phyloP scores from a whole-genome alignment of 208 protist species.

The Wallacemonas sp. region DNA sequence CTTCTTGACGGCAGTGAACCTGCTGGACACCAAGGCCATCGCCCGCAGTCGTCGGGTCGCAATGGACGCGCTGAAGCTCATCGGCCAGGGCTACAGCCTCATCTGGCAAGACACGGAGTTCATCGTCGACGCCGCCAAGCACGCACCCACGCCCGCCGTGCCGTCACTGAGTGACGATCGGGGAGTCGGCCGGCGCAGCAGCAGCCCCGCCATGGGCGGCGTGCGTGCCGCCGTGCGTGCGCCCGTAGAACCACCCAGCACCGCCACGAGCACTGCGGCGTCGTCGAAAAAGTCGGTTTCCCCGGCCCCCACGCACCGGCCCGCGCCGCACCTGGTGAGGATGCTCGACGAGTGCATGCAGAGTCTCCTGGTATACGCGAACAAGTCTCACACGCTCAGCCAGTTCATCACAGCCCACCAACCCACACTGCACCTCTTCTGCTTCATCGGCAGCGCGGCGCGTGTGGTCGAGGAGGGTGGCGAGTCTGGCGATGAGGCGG shows the following conservation, averaged over 20 bases:
- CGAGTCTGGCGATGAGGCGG: background rate
- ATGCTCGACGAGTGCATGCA: conserved; percentile 73
- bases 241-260: background rate
- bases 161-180: conserved; percentile 4
- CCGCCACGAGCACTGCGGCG: background rate
- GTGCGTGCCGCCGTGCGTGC: conserved; percentile 5
- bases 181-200: conserved; percentile 4
- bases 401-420: conserved; percentile 50
- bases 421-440: conserved; percentile 54
- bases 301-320: conserved; percentile 35
- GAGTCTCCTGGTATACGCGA: conserved; percentile 80
- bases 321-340: conserved; percentile 31
- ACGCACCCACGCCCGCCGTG: background rate
- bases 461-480: conserved; percentile 46
- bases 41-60: conserved; percentile 55
- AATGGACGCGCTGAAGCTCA: conserved; percentile 63
- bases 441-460: conserved; percentile 65
- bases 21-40: conserved; percentile 69
- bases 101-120: conserved; percentile 55
- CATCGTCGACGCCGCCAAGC: conserved; percentile 20
- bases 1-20: conserved; percentile 64
- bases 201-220: conserved; percentile 6
- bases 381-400: conserved; percentile 62
- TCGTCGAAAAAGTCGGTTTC: conserved; percentile 22
- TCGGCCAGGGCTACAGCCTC: conserved; percentile 70